Base-by-base conservation (phyloP, 140 eudicot genomes). In the Senecio squalidus region DNA sequence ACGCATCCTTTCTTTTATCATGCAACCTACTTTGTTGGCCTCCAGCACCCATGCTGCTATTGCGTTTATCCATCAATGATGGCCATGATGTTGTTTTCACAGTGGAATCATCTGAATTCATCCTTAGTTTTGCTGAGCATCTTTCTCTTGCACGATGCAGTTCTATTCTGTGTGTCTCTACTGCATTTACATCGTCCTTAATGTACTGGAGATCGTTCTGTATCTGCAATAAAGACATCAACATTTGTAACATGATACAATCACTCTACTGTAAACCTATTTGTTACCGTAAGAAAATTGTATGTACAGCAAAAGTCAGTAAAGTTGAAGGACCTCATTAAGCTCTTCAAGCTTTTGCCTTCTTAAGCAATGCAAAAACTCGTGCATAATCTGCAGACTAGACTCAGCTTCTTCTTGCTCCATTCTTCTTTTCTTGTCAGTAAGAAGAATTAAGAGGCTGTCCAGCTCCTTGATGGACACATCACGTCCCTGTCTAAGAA, bases 341-440 rank as follows among this genome's bases (percentile, higher is more conserved):
- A 92, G 87, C 76, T 84, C 95, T 62, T 92, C 95, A 66, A 92
- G 75, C 63, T 87, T 92, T 68, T 74, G 78, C 71, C 78, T 81
- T 76, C 82, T 82, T 55, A 92, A 57, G 58, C 78, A 74, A 49
- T 74, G 75, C 75, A 87, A 70, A 76, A 92, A 92, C 7, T 84
- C 93, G 1, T 65, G 93, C 85, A 92, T 76, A 48, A 92, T 84
- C 54, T 81, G 88, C 68, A 84, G 47, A 81, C 77, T 91, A 70
- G 94, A 70, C 68, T 86, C 96, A n/a, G 94, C 93, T 76, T 92
- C 98, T 67, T 84, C 92, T 64, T 81, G 96, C 86, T 87, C 96
- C 93, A 92, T 83, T 73, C 72, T 81, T 41, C 70, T 82, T 71
- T 87, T 92, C 79, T 87, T 92, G 67, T 81, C 98, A 13, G 78